phyloP scores from a whole-genome alignment of 805 yeast species.

The Candida awuae region DNA sequence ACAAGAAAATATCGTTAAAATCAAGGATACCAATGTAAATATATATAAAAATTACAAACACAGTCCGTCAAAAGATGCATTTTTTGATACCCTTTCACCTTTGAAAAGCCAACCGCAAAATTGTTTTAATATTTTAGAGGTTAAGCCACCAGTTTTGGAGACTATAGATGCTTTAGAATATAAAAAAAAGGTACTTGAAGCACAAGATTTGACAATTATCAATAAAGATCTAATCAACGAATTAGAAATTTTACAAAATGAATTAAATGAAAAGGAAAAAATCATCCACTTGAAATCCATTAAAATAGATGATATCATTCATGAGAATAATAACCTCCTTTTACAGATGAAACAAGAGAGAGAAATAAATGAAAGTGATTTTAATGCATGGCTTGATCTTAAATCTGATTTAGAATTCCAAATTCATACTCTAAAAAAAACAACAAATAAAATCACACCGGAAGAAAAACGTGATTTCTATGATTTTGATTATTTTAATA shows the following conservation, averaged over 20 bases:
- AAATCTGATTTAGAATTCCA: conserved; percentile 23
- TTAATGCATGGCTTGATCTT: conserved; percentile 22
- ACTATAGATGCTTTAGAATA: too few relatives aligned
- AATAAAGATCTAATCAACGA: conserved; percentile 28
- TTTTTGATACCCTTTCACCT: background rate
- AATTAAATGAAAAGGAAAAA: conserved; percentile 25
- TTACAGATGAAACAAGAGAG: conserved; percentile 25
- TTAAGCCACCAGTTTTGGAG: too few relatives aligned
- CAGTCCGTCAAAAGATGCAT: background rate
- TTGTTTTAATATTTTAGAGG: background rate
- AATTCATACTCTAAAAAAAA: conserved; percentile 11
- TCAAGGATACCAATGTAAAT: conserved; percentile 16
- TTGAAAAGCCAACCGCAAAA: background rate
- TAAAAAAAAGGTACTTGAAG: too few relatives aligned
- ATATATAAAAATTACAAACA: conserved; percentile 9
- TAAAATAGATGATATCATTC: conserved; percentile 23
- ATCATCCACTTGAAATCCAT: conserved; percentile 19
- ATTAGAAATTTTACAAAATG: conserved; percentile 30
- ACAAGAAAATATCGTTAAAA: background rate
- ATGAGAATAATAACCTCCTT: conserved; percentile 18
- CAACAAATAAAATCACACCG: conserved; percentile 9
- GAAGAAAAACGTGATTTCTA: conserved; percentile 13
- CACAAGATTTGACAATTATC: conserved; percentile 22
- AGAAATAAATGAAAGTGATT: conserved; percentile 26
- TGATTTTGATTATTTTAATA: conserved; percentile 7